Conservation (phyloP, 352 stramenopile species). For the Achlya hypogyna region DNA sequence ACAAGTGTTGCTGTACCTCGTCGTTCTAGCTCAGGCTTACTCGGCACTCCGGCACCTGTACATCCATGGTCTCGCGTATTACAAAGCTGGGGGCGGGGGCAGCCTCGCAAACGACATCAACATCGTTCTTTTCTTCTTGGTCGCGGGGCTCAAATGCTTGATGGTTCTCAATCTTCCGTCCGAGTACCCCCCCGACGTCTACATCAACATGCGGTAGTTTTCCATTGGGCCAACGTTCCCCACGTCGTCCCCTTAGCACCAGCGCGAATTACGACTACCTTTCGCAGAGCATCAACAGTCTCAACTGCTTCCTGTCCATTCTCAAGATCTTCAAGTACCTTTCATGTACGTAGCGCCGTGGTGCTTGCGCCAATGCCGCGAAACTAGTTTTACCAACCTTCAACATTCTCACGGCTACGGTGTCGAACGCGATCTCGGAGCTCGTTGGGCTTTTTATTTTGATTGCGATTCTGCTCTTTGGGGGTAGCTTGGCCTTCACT, state of each 20-base stretch:
- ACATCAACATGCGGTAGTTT: constrained; percentile 17
- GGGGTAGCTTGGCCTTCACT: constrained; percentile 15
- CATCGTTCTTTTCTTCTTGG: constrained; percentile 15
- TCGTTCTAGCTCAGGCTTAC: constrained; percentile 5
- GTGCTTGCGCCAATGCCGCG: background rate
- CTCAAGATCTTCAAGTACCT: constrained; percentile 18
- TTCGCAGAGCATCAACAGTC: constrained; percentile 6
- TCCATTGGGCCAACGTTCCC: background rate
- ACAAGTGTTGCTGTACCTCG: constrained; percentile 6
- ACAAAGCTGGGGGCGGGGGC: background rate
- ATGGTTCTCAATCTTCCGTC: background rate
- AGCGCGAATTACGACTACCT: constrained; percentile 19
- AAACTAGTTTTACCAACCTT: constrained; percentile 16
- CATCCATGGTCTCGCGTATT: constrained; percentile 7
- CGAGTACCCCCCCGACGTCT: constrained; percentile 3
- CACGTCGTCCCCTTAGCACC: background rate
- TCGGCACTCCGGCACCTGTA: background rate
- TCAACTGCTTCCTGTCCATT: constrained; percentile 19
- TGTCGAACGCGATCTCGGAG: constrained; percentile 5
- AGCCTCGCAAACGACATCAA: constrained; percentile 18
- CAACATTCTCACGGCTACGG: constrained; percentile 9
- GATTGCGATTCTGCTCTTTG: constrained; percentile 20
- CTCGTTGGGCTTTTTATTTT: constrained; percentile 16
- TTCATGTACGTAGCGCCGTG: background rate
- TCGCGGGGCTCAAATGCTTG: background rate